phyloP scores from a whole-genome alignment of 2,329 filamentous ascomycete genomes.

The Immersiporthe knoxdaviesiana region DNA sequence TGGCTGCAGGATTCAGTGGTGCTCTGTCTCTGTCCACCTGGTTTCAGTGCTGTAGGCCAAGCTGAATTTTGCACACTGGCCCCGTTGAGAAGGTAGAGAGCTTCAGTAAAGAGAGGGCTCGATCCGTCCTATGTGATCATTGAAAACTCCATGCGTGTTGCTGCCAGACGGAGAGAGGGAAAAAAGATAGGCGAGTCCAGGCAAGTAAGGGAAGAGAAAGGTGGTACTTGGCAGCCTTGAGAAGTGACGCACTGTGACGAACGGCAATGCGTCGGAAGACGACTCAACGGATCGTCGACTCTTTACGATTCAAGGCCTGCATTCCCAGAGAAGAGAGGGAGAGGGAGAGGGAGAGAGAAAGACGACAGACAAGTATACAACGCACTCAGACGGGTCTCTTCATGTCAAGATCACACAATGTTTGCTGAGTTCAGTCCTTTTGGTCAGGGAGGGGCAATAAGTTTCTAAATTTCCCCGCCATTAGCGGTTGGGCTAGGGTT shows the following conservation, averaged over 20 bases:
- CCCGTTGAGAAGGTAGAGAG: neutral
- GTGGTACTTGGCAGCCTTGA: neutral
- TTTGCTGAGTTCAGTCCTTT: neutral
- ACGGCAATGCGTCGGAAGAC: neutral
- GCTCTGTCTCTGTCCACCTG: neutral
- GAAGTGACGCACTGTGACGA: neutral
- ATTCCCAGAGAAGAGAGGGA: neutral
- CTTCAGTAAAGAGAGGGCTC: neutral
- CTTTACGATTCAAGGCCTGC: no score
- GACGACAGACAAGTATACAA: neutral
- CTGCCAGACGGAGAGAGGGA: neutral
- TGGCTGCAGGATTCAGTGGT: neutral
- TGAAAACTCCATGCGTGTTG: neutral
- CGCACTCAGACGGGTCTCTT: neutral
- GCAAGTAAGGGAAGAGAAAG: neutral
- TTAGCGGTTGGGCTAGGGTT: neutral
- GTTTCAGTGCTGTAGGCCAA: neutral
- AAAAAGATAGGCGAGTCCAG: neutral
- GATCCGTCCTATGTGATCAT: neutral
- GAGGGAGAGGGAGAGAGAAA: neutral
- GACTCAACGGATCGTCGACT: neutral
- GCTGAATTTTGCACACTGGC: neutral
- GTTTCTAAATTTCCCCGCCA: no score
- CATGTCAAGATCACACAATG: neutral
- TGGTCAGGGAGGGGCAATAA: neutral